Evolutionary conservation across 192 early-diverging fungal species (phyloP).

Genomic region (Lobosporangium transversale): DNA sequence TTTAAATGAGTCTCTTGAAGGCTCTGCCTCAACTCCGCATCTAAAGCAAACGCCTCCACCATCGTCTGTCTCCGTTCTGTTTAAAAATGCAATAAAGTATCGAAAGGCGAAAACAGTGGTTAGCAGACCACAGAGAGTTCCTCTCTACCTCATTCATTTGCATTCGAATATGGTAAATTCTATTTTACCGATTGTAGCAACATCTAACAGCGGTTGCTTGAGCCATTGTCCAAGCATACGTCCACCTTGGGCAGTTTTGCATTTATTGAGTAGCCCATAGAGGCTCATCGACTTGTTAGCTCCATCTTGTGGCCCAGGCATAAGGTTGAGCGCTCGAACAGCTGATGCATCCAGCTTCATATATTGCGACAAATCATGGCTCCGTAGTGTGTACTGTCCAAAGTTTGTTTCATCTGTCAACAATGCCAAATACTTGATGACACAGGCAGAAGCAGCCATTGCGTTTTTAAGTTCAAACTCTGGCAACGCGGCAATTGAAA

Average conservation of each 20-base stretch:
- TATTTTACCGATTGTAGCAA: conserved; percentile 79
- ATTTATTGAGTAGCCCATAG: conserved; percentile 87
- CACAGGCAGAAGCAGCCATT: conserved; percentile 71
- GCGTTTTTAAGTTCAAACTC: conserved; percentile 79
- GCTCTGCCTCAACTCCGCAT: conserved; percentile 69
- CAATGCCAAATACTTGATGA: conserved; percentile 79
- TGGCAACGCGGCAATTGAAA: conserved; percentile 70
- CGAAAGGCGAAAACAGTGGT: too few relatives aligned
- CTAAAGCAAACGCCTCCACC: conserved; percentile 75
- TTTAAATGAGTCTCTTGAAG: conserved; percentile 82
- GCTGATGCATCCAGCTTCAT: conserved; percentile 94
- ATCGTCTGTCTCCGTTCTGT: conserved; percentile 76
- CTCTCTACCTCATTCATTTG: background rate
- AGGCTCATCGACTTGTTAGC: conserved; percentile 59
- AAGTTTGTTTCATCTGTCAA: conserved; percentile 82
- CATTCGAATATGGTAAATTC: too few relatives aligned
- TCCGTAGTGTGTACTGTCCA: conserved; percentile 75
- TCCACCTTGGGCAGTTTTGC: conserved; percentile 89
- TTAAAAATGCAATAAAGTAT: too few relatives aligned
- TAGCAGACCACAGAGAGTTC: too few relatives aligned
- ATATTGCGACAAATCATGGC: conserved; percentile 86
- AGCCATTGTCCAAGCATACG: conserved; percentile 91
- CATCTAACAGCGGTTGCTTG: conserved; percentile 85
- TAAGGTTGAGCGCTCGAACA: conserved; percentile 86
- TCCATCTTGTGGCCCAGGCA: conserved; percentile 80